These are phyloP conservation scores for Raphanus hybrid DNA, from an alignment of 441 rosid genomes.

Conservation along the genomic window DNA sequence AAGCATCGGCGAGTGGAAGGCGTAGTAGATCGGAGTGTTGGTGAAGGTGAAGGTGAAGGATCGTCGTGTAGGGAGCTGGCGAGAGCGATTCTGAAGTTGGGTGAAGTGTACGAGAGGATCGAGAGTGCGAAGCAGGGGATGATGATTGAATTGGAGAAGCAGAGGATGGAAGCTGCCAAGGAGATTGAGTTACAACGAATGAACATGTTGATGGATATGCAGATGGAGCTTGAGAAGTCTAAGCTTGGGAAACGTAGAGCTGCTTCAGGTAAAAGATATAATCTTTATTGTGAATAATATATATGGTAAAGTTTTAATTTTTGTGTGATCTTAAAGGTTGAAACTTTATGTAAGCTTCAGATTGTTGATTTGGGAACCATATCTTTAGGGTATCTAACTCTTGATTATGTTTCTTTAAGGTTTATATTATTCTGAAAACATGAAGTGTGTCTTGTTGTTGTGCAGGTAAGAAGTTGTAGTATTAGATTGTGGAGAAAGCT, in stretches of 20 bases:
- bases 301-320: constrained; percentile 24
- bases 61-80: constrained; percentile 68
- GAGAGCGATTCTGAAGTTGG: constrained; percentile 68
- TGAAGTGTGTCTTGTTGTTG: constrained; percentile 7
- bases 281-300: background rate
- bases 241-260: constrained; percentile 42
- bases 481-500: constrained; percentile 32
- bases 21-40: constrained; percentile 44
- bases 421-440: background rate
- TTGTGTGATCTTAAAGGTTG: background rate
- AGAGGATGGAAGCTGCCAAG: constrained; percentile 73
- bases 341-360: background rate
- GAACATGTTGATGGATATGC: constrained; percentile 73
- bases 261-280: constrained; percentile 31
- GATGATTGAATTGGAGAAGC: constrained; percentile 82
- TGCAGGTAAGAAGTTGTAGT: constrained; percentile 41
- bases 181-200: constrained; percentile 78
- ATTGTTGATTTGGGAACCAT: background rate
- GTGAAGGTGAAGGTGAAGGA: constrained; percentile 30
- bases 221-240: constrained; percentile 59
- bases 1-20: constrained; percentile 57
- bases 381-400: background rate
- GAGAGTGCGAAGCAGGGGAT: constrained; percentile 69
- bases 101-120: constrained; percentile 73
- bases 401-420: background rate